Percentiles rank a stretch among this genome's conserved stretches.
Evolutionary conservation across 2,329 filamentous ascomycete genomes (phyloP).

Genomic region (Byssothecium circinans): DNA sequence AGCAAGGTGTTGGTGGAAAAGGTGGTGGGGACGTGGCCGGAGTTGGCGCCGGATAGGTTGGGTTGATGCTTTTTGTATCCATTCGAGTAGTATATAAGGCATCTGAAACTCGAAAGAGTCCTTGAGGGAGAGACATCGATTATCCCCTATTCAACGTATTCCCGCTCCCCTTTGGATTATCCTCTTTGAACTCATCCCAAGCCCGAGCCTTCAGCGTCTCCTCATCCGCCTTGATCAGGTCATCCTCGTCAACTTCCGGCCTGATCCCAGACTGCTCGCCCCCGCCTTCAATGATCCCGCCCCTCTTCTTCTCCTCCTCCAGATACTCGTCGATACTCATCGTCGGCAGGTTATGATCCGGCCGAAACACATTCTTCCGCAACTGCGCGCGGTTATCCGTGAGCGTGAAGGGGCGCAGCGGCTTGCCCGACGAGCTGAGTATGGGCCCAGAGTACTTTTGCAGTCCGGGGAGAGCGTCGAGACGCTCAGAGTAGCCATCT

Average conservation of each 20-base stretch:
- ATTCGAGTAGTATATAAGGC: no score
- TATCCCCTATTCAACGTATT: slow-evolving; percentile 81
- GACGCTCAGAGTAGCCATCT: slow-evolving; percentile 65
- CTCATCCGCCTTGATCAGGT: slow-evolving; percentile 81
- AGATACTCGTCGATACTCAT: slow-evolving; percentile 99
- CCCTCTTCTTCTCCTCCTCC: slow-evolving; percentile 81
- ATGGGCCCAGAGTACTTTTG: slow-evolving; percentile 67
- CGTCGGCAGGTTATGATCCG: slow-evolving; percentile 90
- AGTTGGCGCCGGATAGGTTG: slow-evolving; percentile 25
- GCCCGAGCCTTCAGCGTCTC: slow-evolving; percentile 91
- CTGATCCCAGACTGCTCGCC: slow-evolving; percentile 71
- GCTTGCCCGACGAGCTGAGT: slow-evolving; percentile 76
- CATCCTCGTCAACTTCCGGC: slow-evolving; percentile 83
- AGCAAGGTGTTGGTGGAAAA: slow-evolving; percentile 23
- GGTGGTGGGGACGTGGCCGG: slow-evolving; percentile 35
- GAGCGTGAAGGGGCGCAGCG: slow-evolving; percentile 87
- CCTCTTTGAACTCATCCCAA: slow-evolving; percentile 94
- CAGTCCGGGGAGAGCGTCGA: slow-evolving; percentile 61
- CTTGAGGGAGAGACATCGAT: no score
- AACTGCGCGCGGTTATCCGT: slow-evolving; percentile 75
- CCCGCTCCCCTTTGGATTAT: slow-evolving; percentile 80
- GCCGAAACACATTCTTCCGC: slow-evolving; percentile 78
- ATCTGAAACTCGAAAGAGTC: no score
- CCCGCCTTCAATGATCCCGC: slow-evolving; percentile 88
- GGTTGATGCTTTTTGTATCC: not conserved